Evolutionary conservation across 2,329 filamentous ascomycete genomes (phyloP), one percentile per base, ranked within the genome.

Genomic region (Mycosphaerelloides madeirae): DNA sequence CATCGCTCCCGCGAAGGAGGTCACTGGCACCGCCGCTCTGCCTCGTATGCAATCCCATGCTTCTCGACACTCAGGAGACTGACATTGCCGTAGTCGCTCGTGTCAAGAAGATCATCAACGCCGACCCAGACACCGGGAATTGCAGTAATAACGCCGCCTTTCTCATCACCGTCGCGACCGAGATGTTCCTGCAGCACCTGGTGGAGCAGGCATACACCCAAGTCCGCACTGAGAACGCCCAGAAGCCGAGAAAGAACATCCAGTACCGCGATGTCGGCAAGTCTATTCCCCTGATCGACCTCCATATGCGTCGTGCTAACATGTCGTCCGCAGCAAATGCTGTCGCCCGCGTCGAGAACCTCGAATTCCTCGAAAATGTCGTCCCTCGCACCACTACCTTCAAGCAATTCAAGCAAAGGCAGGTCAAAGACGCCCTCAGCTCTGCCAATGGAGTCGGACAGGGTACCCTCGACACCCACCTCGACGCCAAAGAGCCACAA

Each of bases 111-210:
- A 95, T 98, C 64, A 87, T 98, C 49, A 79, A 81, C 38, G 79
- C 88, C 46, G 93, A 98, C 67, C 81, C 87, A 33, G 91, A 96
- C 51, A 85, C 95, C 50, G 76, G 74, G 51, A 80, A 86, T 63
- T 95, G 88, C 67, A 95, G 90, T 36, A 95, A 90, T 67, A 95
- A 95, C 62, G 91, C 91, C 42, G 86, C 90, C 15, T 97, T 97
- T 65, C 83, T 91, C 45, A 94, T 97, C 59, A 90, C 91, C 1
- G 77, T 95, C 48, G 93, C 93, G 16, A 90, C 93, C 3, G 93
- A 98, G 70, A 83, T 95, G 77, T 97, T 98, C 71, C 84, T 98
- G 55, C 88, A 95, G 66, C 85, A 97, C 65, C 79, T 98, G 19
- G 83, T 90, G 15, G 79, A 85, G 51, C 86, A 94, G 65, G 84